phyloP scores from a whole-genome alignment of 371 early-diverging fungal species.

The Rhizopus arrhizus region DNA sequence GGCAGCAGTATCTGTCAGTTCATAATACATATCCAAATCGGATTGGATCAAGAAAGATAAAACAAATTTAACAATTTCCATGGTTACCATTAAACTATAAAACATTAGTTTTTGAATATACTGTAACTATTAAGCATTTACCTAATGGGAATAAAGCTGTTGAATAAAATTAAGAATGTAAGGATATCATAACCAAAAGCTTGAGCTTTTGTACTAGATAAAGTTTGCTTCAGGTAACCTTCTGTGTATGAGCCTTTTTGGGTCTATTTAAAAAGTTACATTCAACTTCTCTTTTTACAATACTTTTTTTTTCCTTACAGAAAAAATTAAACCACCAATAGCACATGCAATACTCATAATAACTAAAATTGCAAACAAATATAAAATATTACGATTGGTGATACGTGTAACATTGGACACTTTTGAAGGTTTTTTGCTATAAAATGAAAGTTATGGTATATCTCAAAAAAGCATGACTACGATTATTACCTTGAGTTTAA shows the following conservation, averaged over 20 bases:
- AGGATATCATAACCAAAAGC: constrained; percentile 76
- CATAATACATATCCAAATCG: constrained; percentile 88
- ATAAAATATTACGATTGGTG: constrained; percentile 92
- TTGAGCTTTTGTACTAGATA: constrained; percentile 22
- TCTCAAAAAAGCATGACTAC: background rate
- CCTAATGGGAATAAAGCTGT: constrained; percentile 87
- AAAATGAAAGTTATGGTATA: background rate
- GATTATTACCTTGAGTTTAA: constrained; percentile 69
- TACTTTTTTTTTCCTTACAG: constrained; percentile 28
- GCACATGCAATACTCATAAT: constrained; percentile 86
- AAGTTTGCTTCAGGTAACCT: constrained; percentile 40
- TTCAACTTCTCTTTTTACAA: background rate
- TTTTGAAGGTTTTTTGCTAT: constrained; percentile 55
- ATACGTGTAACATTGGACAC: constrained; percentile 76
- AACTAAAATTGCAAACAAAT: constrained; percentile 85
- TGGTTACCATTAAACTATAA: constrained; percentile 82
- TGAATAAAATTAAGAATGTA: constrained; percentile 87
- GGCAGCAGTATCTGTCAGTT: constrained; percentile 81
- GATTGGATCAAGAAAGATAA: constrained; percentile 79
- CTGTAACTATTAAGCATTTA: constrained; percentile 34
- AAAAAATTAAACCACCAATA: constrained; percentile 68
- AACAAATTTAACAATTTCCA: constrained; percentile 89
- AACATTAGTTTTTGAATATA: background rate
- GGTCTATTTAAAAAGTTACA: constrained; percentile 27
- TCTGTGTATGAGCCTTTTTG: constrained; percentile 32